Conservation (phyloP, 768 basidiomycete species). For the Amylocystis lapponica region DNA sequence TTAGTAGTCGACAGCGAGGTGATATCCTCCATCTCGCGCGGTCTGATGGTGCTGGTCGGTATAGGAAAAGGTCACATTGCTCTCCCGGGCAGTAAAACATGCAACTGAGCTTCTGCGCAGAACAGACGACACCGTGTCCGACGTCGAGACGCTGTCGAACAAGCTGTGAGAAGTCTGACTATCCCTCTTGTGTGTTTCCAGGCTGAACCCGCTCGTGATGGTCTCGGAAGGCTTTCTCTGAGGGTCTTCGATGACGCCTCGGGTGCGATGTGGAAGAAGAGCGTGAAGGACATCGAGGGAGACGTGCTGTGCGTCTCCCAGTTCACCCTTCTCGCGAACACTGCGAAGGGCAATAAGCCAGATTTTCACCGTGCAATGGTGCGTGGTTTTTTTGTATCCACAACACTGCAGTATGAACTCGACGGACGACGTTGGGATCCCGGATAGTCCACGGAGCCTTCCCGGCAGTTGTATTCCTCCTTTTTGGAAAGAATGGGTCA, state of each 20-base stretch:
- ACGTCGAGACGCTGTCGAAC: slow-evolving; percentile 66
- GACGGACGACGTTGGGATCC: too few species aligned
- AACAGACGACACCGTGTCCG: slow-evolving; percentile 75
- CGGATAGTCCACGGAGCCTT: slow-evolving; percentile 56
- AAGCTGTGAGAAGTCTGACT: slow-evolving; percentile 58
- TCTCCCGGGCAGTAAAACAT: slow-evolving; percentile 4
- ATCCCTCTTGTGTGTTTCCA: background rate
- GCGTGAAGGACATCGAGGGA: slow-evolving; percentile 82
- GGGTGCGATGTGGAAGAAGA: slow-evolving; percentile 78
- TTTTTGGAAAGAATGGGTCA: slow-evolving; percentile 66
- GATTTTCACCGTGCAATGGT: slow-evolving; percentile 96
- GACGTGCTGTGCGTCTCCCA: slow-evolving; percentile 94
- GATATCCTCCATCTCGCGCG: slow-evolving; percentile 78
- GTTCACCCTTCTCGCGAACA: slow-evolving; percentile 86
- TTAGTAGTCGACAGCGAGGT: slow-evolving; percentile 72
- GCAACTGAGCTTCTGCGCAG: slow-evolving; percentile 21
- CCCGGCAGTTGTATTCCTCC: slow-evolving; percentile 61
- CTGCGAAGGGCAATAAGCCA: slow-evolving; percentile 82
- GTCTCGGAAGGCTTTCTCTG: slow-evolving; percentile 64
- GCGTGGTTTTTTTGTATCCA: slow-evolving; percentile 15
- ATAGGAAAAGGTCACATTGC: slow-evolving; percentile 61
- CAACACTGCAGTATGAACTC: too few species aligned
- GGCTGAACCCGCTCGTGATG: too few species aligned
- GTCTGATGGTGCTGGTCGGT: slow-evolving; percentile 87
- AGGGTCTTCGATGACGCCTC: slow-evolving; percentile 64